Conservation (phyloP, 257 asterid species). For the Echium plantagineum region DNA sequence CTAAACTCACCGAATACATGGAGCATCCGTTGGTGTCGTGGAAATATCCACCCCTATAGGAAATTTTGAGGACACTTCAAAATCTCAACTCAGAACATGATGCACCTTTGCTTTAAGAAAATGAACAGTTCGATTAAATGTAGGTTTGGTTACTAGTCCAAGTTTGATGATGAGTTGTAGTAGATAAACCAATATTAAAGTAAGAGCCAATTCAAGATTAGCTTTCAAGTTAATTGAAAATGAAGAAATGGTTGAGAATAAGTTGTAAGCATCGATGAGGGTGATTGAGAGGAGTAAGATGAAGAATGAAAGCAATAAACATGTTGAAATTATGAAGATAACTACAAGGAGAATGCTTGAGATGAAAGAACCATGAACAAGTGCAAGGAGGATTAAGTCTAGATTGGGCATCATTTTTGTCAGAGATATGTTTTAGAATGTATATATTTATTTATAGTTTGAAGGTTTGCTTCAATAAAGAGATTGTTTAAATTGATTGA, state of each 20-base stretch:
- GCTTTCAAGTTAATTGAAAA: constrained; percentile 10
- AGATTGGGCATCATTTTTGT: constrained; percentile 18
- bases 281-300: constrained; percentile 13
- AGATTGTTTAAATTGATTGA: constrained; percentile 8
- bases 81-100: not conserved
- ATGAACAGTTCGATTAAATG: not conserved
- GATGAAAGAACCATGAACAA: constrained; percentile 25
- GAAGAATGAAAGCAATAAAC: constrained; percentile 15
- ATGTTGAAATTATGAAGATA: constrained; percentile 11
- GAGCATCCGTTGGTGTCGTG: no score
- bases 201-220: constrained; percentile 19
- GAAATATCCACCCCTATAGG: no score
- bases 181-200: constrained; percentile 3
- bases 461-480: not conserved
- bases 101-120: constrained; percentile 12
- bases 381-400: constrained; percentile 24
- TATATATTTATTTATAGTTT: not conserved
- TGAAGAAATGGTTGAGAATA: constrained; percentile 2
- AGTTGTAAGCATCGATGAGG: constrained; percentile 10
- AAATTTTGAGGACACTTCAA: no score
- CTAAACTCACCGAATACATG: no score
- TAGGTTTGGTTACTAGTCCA: constrained; percentile 12
- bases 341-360: constrained; percentile 17
- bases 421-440: not conserved
- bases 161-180: constrained; percentile 7